phyloP scores from a whole-genome alignment of 75 land plant species.

The Pinus taeda region DNA sequence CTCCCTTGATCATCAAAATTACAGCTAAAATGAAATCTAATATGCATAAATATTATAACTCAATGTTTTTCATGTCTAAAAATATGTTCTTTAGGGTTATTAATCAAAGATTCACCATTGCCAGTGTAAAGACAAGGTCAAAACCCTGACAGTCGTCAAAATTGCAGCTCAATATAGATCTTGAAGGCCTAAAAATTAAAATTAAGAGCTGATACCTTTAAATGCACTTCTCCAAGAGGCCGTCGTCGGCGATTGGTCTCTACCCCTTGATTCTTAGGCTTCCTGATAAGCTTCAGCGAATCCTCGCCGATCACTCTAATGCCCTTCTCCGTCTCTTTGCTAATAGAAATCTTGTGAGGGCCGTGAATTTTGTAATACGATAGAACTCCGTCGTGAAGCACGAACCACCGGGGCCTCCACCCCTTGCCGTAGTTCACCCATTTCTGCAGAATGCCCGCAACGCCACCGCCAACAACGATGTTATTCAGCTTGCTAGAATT shows the following conservation, averaged over 20 bases:
- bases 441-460: constrained; percentile 72
- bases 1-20: too few relatives aligned
- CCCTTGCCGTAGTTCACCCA: constrained; percentile 99
- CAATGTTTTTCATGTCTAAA: too few relatives aligned
- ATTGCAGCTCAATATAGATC: too few relatives aligned
- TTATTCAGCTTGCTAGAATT: constrained; percentile 7
- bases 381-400: constrained; percentile 88
- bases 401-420: constrained; percentile 97
- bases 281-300: constrained; percentile 63
- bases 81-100: too few relatives aligned
- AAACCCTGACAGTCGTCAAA: too few relatives aligned
- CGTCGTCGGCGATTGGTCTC: constrained; percentile 9
- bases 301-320: constrained; percentile 86
- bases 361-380: constrained; percentile 99
- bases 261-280: constrained; percentile 13
- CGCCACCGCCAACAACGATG: constrained; percentile 1
- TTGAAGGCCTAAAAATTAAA: too few relatives aligned
- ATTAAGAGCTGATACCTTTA: constrained; percentile 45
- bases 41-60: too few relatives aligned
- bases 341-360: constrained; percentile 78
- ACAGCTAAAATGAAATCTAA: too few relatives aligned
- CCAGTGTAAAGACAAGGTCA: too few relatives aligned
- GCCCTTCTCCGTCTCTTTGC: constrained; percentile 49
- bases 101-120: too few relatives aligned
- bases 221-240: constrained; percentile 69